Evolutionary conservation across 2,329 filamentous ascomycete genomes (phyloP), one percentile per base, ranked within the genome.

Genomic region (Penicillium sp.): DNA sequence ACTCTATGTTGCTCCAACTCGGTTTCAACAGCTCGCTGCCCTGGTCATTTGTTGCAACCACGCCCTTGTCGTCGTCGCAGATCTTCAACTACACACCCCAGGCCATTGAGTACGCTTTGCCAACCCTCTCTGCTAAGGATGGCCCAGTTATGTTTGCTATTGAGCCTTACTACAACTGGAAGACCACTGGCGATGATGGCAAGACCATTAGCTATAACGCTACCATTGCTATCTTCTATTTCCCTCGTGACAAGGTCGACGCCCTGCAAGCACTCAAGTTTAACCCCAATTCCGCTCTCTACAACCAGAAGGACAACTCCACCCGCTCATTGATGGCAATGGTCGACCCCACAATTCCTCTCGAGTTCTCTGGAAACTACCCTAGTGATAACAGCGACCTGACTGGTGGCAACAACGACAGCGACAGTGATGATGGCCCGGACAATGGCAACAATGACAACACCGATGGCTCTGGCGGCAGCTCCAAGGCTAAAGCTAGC

Each of bases 341-440:
- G 77, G 90, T 97, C 74, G 93, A 97, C 75, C 85, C 88, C 3
- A 85, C 88, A 3, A 91, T 97, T 69, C 86, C 88, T 56, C 84
- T 93, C 42, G 74, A 70, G 2, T 69, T 79, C 28, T 75, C 77
- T 43, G 75, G 74, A 50, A 66, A 63, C 54, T 62, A 61, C 56
- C 58, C 52, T 9, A 58, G 62, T 37, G 54, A 46, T 42, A 66
- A 40, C 16, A 65, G 67, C 28, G 68, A 75, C 3, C 76, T 75
- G 26, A 69, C 68, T 19, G 70, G 78, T 36, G 76, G 75, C 25
- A 71, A 78, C 49, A 76, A 75, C 55, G 72, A 36, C 11, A 37
- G 31, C 26, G 37, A 40, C 12, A 33, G 14, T 7, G 16, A 31
- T 26, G 74, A 74, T 22, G 69, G 74, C 35, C 67, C 76, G 8